These are phyloP conservation scores for Escallonia herrerae DNA, from an alignment of 129 eudicot species.

Conservation along the genomic window DNA sequence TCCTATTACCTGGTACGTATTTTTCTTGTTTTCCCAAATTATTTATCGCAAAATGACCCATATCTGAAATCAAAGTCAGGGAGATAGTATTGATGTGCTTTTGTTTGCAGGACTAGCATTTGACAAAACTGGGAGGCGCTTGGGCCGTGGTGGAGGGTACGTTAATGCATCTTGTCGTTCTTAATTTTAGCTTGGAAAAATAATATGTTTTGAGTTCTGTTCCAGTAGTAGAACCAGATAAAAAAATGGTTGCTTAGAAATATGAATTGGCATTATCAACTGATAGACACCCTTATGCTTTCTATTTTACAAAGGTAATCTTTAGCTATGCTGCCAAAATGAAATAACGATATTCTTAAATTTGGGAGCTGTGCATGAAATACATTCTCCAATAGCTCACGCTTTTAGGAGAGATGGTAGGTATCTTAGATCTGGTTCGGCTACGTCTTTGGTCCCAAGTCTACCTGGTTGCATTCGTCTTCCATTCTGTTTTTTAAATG, in stretches of 20 bases:
- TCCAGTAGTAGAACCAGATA: background rate
- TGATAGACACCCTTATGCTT: too few species aligned
- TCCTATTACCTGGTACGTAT: constrained; percentile 74
- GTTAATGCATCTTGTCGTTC: constrained; percentile 9
- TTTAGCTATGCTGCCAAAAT: background rate
- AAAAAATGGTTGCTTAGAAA: background rate
- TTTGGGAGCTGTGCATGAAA: background rate
- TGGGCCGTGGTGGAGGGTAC: constrained; percentile 99
- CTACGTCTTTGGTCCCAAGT: too few species aligned
- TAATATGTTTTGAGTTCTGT: background rate
- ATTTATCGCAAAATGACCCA: background rate
- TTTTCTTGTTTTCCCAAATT: constrained; percentile 3
- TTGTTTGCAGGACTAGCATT: constrained; percentile 79
- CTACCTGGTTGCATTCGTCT: too few species aligned
- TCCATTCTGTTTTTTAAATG: too few species aligned
- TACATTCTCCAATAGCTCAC: background rate
- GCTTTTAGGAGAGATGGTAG: too few species aligned
- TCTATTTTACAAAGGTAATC: too few species aligned
- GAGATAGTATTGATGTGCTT: background rate
- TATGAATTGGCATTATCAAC: background rate
- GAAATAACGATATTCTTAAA: background rate
- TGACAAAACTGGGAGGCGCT: constrained; percentile 89
- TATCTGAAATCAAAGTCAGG: constrained; percentile 1
- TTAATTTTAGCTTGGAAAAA: too few species aligned
- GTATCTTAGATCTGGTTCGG: too few species aligned